Evolutionary conservation across 2,329 filamentous ascomycete species (phyloP).

Genomic region (Fusarium sacchari): DNA sequence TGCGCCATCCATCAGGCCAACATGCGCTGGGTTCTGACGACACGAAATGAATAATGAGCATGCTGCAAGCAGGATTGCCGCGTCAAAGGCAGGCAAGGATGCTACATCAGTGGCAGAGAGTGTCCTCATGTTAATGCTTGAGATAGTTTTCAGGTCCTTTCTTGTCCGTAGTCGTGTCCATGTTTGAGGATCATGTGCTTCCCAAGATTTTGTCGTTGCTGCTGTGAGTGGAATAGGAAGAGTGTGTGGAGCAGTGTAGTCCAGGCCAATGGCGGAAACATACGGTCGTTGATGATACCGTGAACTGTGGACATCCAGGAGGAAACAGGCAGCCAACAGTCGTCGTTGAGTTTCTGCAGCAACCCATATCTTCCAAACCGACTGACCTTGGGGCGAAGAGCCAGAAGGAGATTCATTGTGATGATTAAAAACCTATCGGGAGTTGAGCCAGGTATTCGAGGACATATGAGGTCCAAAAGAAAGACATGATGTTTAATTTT

Average conservation of each 20-base stretch:
- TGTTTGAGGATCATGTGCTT: conserved; percentile 54
- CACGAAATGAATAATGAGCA: conserved; percentile 52
- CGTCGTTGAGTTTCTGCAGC: conserved; percentile 62
- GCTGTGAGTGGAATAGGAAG: conserved; percentile 59
- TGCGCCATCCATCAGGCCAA: conserved; percentile 40
- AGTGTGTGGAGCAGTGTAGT: conserved; percentile 49
- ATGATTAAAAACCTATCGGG: conserved; percentile 53
- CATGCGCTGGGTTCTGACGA: conserved; percentile 44
- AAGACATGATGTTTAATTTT: conserved; percentile 46
- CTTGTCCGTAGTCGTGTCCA: conserved; percentile 56
- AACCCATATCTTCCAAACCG: conserved; percentile 64
- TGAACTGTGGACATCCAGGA: conserved; percentile 65
- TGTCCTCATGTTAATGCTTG: conserved; percentile 46
- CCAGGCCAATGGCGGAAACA: conserved; percentile 48
- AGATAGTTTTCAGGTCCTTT: conserved; percentile 39
- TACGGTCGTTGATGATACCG: conserved; percentile 63
- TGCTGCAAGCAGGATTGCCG: conserved; percentile 52
- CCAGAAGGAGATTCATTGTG: conserved; percentile 43
- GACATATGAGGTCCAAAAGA: conserved; percentile 22
- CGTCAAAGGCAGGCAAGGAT: conserved; percentile 52
- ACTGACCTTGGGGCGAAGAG: conserved; percentile 39
- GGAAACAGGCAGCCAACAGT: conserved; percentile 65
- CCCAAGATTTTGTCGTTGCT: conserved; percentile 59
- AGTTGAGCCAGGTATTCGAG: conserved; percentile 42
- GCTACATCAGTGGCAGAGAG: conserved; percentile 51